Base-by-base conservation (phyloP, 495 filamentous ascomycete species). In the Jackrogersella multiformis region DNA sequence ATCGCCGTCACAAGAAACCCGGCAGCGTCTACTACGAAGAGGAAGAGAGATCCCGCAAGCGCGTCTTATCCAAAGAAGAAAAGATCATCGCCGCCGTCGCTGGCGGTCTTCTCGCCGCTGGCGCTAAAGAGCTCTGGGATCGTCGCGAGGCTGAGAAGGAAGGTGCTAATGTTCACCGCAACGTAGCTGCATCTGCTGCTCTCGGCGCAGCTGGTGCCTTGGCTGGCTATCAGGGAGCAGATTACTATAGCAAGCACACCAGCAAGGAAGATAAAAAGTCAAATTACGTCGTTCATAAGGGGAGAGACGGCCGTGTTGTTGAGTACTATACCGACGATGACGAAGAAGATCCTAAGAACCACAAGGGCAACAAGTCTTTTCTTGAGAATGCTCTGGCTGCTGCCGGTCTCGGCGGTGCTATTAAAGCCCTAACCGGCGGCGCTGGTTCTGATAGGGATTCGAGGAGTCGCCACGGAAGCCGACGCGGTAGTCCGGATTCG, bases 301-400 rank as follows among this genome's bases (percentile, higher is more conserved):
- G 75, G 23, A 77, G 78, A 23, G 76, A 82, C 38, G 82, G 82
- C 24, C 76, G 73, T 21, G 65, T 79, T 2, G 66, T 70, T 26
- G 82, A 81, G 56, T 83, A 85, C 72, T 84, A 81, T 61, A 79
- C 79, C 7, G 82, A 82, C 59, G 82, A 84, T 60, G 85, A 87
- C 66, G 87, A 79, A 24, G 78, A 76, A 74, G 84, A 75, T 54
- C 69, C 73, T 54, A 81, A 79, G 71, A 77, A 77, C 39, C 80
- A 79, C 70, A 84, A 83, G 74, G 75, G 81, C 18, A 75, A 88
- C 74, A 94, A 92, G 77, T 92, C 90, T 45, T 78, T 92, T 55
- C 84, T 90, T 44, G 90, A 93, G 74, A 85, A 86, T 67, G 90
- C 89, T 7, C 77, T 92, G 4, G 87, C 84, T 48, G 84, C 86